Base-by-base conservation (phyloP, 257 asterid genomes). In the Ilex aquifolium region DNA sequence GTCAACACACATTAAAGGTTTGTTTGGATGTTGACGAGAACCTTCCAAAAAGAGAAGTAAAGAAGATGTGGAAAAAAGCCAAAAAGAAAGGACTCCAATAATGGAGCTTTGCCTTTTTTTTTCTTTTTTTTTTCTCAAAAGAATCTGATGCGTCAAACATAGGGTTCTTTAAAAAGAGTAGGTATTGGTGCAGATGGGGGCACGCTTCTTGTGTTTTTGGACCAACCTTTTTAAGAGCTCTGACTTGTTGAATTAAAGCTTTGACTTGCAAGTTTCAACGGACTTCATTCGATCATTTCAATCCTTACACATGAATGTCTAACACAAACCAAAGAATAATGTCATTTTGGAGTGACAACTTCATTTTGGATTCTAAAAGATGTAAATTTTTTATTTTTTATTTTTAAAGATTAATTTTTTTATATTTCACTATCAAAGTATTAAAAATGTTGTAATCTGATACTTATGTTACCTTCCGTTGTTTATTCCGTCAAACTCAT, bases 201-300 rank as follows among this genome's bases (percentile, higher is more conserved):
- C 80, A 76, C 77, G 80, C 74, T 68, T 56, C 39, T 59, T 56
- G 9, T 2, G 39, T 30, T 17, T 42, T 51, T 58, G 50, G 70
- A 63, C 15, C 65, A 57, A 42, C 44, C 44, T 9, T 42, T 55
- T 52, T 13, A 14, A 5, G 11, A 12, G 40, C 52, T 44, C 44
- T 36, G 56, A 57, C 46, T 48, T 27, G 53, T 27, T 52, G 9
- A 7, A 53, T 31, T 62, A 69, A 69, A 72, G 77, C 75, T 76
- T 76, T 76, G 82, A 76, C 82, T 76, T 76, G 69, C 54, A 36
- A 32, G 53, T 59, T 75, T 75, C 74, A 66, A 75, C 65, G 56
- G 76, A 56, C 72, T 68, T 21, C 68, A 74, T 70, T 58, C 53
- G 31, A 39, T 48, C 30, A 29, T 66, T 56, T 4, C 52, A 48